Percentiles rank a stretch among this genome's conserved stretches.
phyloP scores from a whole-genome alignment of 192 early-diverging fungal genomes.

The Coemansia reversa region DNA sequence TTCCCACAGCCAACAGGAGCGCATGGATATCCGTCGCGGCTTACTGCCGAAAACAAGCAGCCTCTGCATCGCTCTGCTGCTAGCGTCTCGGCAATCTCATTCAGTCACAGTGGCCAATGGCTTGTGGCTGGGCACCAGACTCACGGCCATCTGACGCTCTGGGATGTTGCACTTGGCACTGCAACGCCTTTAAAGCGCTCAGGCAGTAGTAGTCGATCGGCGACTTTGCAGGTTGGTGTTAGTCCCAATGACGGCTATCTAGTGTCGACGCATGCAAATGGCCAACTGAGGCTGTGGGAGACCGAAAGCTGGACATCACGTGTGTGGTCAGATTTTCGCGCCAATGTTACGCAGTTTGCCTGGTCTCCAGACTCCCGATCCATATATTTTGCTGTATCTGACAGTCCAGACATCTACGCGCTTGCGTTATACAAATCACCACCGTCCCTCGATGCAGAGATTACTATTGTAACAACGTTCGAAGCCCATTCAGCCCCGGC shows the following conservation, averaged over 20 bases:
- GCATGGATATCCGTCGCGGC: slow-evolving; percentile 10
- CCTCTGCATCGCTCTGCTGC: slow-evolving; percentile 18
- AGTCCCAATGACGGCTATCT: slow-evolving; percentile 45
- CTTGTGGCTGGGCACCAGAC: slow-evolving; percentile 43
- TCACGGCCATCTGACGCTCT: slow-evolving; percentile 43
- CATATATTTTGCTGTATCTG: slow-evolving; percentile 36
- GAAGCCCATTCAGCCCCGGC: slow-evolving; percentile 29
- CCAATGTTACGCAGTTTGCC: slow-evolving; percentile 21
- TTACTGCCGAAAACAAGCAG: slow-evolving; percentile 2
- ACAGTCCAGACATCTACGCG: slow-evolving; percentile 33
- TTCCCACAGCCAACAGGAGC: slow-evolving; percentile 22
- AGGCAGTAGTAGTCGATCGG: slow-evolving; percentile 27
- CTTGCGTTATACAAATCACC: slow-evolving; percentile 39
- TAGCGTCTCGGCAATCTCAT: slow-evolving; percentile 48
- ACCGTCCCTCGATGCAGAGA: slow-evolving; percentile 44
- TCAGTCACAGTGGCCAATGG: slow-evolving; percentile 48
- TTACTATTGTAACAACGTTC: slow-evolving; percentile 31
- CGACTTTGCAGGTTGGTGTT: slow-evolving; percentile 27
- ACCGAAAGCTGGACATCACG: slow-evolving; percentile 43
- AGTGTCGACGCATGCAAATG: slow-evolving; percentile 42
- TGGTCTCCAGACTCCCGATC: slow-evolving; percentile 55
- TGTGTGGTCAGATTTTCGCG: slow-evolving; percentile 48
- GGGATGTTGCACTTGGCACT: slow-evolving; percentile 51
- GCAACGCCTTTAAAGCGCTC: slow-evolving; percentile 47
- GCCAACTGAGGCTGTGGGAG: slow-evolving; percentile 55